phyloP scores from a whole-genome alignment of 2,329 filamentous ascomycete genomes.

The Eutypella sp. region DNA sequence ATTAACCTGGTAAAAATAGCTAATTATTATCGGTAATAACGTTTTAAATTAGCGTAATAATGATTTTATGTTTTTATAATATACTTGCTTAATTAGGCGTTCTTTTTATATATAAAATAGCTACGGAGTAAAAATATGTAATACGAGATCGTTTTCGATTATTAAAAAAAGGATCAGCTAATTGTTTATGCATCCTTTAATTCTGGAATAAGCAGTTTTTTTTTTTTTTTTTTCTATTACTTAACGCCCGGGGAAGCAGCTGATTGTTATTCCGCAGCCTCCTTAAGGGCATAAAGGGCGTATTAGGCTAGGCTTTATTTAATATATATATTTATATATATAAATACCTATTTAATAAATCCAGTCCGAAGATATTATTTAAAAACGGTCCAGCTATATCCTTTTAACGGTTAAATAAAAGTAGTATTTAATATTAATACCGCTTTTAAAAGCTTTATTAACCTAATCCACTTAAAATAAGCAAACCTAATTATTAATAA shows the following conservation, averaged over 20 bases:
- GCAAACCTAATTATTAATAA: too few relatives aligned
- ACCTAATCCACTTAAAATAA: too few relatives aligned
- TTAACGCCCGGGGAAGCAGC: neutral
- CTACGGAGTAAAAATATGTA: slow-evolving; percentile 4
- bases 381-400: neutral
- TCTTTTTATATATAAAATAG: slow-evolving; percentile 1
- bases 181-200: too few relatives aligned
- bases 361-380: neutral
- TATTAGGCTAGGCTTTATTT: neutral
- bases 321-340: neutral
- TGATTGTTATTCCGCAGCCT: neutral
- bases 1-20: neutral
- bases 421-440: neutral
- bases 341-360: too few relatives aligned
- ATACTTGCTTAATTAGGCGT: neutral
- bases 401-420: neutral
- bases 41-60: slow-evolving; percentile 1
- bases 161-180: neutral
- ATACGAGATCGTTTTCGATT: slow-evolving; percentile 5
- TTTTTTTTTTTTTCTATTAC: neutral
- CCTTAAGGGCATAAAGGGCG: neutral
- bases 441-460: too few relatives aligned
- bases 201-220: too few relatives aligned
- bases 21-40: neutral
- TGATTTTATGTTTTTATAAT: neutral